phyloP scores from a whole-genome alignment of 164 flowering plant genomes.

The Magnolia changhungtana region DNA sequence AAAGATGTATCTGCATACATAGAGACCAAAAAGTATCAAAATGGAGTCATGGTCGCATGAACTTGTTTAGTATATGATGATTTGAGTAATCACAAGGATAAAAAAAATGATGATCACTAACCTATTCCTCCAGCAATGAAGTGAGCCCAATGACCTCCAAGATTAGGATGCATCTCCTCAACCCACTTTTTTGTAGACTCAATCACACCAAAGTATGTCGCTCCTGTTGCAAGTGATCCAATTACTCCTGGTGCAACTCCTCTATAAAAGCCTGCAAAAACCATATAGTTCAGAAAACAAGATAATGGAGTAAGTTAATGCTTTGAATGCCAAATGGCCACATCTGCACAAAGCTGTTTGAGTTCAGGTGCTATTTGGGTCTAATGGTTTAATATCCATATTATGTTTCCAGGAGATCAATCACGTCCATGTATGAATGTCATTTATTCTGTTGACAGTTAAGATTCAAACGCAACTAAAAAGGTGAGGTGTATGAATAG shows the following conservation, averaged over 20 bases:
- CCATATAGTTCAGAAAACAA: slow-evolving; percentile 7
- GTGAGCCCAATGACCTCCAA: slow-evolving; percentile 91
- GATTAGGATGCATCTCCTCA: slow-evolving; percentile 77
- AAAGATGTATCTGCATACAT: too few relatives aligned
- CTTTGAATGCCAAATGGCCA: background rate
- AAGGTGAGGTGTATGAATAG: background rate
- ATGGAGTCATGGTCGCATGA: too few relatives aligned
- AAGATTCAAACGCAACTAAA: background rate
- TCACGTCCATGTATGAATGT: too few relatives aligned
- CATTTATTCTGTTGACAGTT: too few relatives aligned
- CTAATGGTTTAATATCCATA: too few relatives aligned
- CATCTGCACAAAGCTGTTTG: too few relatives aligned
- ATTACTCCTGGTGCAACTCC: slow-evolving; percentile 79
- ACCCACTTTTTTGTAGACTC: slow-evolving; percentile 92
- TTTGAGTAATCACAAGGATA: background rate
- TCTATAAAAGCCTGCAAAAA: slow-evolving; percentile 74
- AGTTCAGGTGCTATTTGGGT: too few relatives aligned
- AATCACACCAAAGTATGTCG: slow-evolving; percentile 94
- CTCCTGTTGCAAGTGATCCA: slow-evolving; percentile 96
- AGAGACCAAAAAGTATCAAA: too few relatives aligned
- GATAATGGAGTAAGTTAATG: background rate
- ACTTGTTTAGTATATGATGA: background rate
- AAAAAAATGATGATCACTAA: slow-evolving; percentile 18
- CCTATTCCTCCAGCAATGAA: slow-evolving; percentile 93
- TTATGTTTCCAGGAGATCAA: too few relatives aligned